These are phyloP conservation scores for Suaeda aralocaspica DNA, from an alignment of 148 eudicot genomes.

Conservation along the genomic window DNA sequence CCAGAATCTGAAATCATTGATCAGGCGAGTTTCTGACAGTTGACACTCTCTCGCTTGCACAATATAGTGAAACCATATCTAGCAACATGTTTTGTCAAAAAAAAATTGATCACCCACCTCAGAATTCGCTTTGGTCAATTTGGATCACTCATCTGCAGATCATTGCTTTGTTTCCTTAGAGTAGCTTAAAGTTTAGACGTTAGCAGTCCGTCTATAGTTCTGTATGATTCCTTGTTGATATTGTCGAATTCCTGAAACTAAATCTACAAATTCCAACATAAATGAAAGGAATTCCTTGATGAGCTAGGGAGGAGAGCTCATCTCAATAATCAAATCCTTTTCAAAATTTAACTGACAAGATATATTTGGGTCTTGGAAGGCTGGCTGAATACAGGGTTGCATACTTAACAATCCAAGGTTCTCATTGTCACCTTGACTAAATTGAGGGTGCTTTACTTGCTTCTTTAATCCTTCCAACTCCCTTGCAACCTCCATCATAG, in stretches of 20 bases:
- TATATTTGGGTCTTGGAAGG: background rate
- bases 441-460: no score
- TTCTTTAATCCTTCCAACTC: no score
- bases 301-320: constrained; percentile 16
- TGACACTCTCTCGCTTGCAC: no score
- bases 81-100: no score
- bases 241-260: background rate
- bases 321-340: constrained; percentile 17
- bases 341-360: background rate
- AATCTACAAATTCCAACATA: background rate
- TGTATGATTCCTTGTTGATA: background rate
- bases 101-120: no score
- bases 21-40: background rate
- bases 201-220: background rate
- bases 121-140: no score
- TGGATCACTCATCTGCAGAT: background rate
- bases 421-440: no score
- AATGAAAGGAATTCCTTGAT: background rate
- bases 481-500: constrained; percentile 25
- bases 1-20: background rate
- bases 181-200: background rate
- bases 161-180: background rate
- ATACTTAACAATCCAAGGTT: background rate
- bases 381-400: background rate
- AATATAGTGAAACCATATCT: no score